A percentile compares a stretch with the other conserved stretches of the same genome.
phyloP scores from a whole-genome alignment of 306 rosid genomes.

The Glycine tomentella region DNA sequence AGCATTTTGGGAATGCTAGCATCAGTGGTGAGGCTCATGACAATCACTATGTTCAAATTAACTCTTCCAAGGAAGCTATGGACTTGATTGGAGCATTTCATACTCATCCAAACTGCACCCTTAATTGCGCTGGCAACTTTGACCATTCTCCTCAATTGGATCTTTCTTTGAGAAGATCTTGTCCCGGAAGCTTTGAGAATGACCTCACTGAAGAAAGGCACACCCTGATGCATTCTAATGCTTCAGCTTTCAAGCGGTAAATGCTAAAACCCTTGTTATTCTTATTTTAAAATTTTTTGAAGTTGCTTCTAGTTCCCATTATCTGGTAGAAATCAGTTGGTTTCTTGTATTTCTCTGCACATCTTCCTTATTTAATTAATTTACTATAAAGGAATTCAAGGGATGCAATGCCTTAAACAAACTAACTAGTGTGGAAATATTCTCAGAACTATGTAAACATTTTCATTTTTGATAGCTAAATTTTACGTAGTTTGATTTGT shows the following conservation, averaged over 20 bases:
- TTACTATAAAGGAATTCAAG: slow-evolving; percentile 6
- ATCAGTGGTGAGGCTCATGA: slow-evolving; percentile 63
- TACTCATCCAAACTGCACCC: slow-evolving; percentile 54
- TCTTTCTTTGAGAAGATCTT: slow-evolving; percentile 85
- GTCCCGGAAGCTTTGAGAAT: slow-evolving; percentile 61
- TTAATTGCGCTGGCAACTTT: slow-evolving; percentile 59
- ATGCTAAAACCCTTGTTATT: slow-evolving; percentile 32
- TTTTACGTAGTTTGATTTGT: not conserved
- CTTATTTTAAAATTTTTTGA: not conserved
- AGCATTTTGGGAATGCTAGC: slow-evolving; percentile 46
- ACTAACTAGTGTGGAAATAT: not conserved
- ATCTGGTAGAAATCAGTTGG: not conserved
- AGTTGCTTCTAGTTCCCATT: slow-evolving; percentile 25
- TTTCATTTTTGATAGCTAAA: not conserved
- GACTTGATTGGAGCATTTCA: slow-evolving; percentile 74
- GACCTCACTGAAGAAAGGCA: slow-evolving; percentile 64
- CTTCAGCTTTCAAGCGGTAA: slow-evolving; percentile 91
- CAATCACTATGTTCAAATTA: slow-evolving; percentile 56
- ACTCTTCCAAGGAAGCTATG: slow-evolving; percentile 66
- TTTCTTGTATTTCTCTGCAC: slow-evolving; percentile 28
- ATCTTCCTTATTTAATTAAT: not conserved
- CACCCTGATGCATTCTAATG: slow-evolving; percentile 73
- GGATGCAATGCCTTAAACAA: slow-evolving; percentile 2
- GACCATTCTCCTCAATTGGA: slow-evolving; percentile 73
- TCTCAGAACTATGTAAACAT: not conserved